Evolutionary conservation across 2,329 filamentous ascomycete species (phyloP).

Genomic region (Xylaria sp.): DNA sequence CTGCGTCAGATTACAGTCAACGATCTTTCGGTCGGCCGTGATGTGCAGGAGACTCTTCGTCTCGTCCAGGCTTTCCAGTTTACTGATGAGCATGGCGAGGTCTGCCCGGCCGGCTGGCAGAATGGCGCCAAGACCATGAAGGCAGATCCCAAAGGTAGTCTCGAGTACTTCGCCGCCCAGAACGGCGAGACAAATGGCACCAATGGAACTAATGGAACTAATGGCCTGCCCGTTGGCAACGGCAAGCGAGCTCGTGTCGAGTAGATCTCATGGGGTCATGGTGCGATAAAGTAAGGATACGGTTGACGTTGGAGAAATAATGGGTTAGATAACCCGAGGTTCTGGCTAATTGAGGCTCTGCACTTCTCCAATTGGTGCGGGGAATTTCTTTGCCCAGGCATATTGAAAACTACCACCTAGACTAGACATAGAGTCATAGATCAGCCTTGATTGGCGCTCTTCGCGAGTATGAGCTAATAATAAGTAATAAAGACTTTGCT

Average conservation of each 20-base stretch:
- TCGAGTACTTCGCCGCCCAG: constrained; percentile 58
- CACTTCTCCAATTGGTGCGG: constrained; percentile 37
- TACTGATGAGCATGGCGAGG: constrained; percentile 84
- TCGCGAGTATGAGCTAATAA: constrained; percentile 29
- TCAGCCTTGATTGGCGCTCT: constrained; percentile 26
- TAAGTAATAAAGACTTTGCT: constrained; percentile 26
- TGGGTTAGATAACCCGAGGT: constrained; percentile 9
- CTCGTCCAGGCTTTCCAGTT: constrained; percentile 82
- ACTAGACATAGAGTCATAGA: constrained; percentile 29
- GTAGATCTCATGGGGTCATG: constrained; percentile 15
- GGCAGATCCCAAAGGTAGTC: constrained; percentile 62
- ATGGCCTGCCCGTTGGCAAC: constrained; percentile 27
- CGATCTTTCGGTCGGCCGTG: constrained; percentile 72
- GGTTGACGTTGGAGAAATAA: constrained; percentile 28
- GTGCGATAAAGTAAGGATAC: not conserved
- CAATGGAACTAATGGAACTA: constrained; percentile 18
- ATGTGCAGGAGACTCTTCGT: constrained; percentile 72
- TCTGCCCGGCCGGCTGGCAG: constrained; percentile 68
- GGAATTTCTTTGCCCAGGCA: constrained; percentile 22
- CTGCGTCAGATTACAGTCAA: constrained; percentile 73
- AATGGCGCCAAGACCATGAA: constrained; percentile 61
- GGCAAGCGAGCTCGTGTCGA: constrained; percentile 36
- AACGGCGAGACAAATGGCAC: constrained; percentile 48
- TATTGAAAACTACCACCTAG: constrained; percentile 15
- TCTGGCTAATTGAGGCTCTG: constrained; percentile 35